phyloP scores from a whole-genome alignment of 805 yeast genomes.

The Geotrichum ghanense region DNA sequence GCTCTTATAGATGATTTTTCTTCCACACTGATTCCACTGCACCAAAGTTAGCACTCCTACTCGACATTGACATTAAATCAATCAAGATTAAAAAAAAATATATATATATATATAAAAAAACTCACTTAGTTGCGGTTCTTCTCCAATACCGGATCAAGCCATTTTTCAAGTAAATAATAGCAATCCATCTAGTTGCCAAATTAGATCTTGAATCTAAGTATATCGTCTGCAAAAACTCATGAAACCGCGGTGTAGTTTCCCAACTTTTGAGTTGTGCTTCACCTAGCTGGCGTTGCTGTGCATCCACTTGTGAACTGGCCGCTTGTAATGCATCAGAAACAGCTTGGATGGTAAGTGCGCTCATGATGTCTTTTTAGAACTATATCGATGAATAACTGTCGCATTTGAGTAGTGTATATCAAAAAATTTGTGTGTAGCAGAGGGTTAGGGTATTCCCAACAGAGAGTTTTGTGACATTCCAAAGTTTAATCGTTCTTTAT shows the following conservation, averaged over 20 bases:
- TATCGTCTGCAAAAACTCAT: conserved; percentile 41
- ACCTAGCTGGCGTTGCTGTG: conserved; percentile 49
- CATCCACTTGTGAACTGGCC: conserved; percentile 33
- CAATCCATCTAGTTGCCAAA: conserved; percentile 70
- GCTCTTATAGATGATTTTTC: conserved; percentile 58
- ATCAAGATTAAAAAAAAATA: background rate
- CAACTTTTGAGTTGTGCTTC: conserved; percentile 59
- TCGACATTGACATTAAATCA: background rate
- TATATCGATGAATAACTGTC: too few relatives aligned
- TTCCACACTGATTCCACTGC: conserved; percentile 40
- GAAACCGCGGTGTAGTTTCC: conserved; percentile 55
- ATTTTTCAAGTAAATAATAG: conserved; percentile 79
- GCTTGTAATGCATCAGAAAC: conserved; percentile 28
- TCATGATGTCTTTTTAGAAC: too few relatives aligned
- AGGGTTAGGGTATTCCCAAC: too few relatives aligned
- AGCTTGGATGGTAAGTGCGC: background rate
- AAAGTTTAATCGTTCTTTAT: too few relatives aligned
- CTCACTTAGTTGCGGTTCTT: conserved; percentile 37
- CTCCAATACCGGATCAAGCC: conserved; percentile 84
- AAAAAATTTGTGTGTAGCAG: too few relatives aligned
- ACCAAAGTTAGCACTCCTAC: conserved; percentile 7
- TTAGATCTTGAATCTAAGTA: conserved; percentile 51
- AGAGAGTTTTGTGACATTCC: too few relatives aligned
- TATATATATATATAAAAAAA: conserved; percentile 21
- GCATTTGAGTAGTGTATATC: too few relatives aligned